phyloP scores from a whole-genome alignment of 169 alveolate genomes.

The Plasmodium ovale region DNA sequence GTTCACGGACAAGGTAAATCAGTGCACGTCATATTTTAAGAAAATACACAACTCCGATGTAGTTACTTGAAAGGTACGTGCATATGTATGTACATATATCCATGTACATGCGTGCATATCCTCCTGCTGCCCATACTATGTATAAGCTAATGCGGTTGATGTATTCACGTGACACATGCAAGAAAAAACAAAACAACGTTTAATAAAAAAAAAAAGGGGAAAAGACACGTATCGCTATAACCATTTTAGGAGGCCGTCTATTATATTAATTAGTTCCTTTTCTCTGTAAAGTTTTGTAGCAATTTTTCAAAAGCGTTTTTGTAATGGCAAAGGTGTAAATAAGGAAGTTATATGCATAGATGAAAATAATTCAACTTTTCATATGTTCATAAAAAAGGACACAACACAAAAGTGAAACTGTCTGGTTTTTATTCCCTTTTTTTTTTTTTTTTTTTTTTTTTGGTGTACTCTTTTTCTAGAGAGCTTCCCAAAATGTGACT shows the following conservation, averaged over 20 bases:
- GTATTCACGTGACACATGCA: background rate
- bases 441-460: too few species aligned
- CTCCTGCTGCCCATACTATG: background rate
- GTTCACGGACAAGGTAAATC: background rate
- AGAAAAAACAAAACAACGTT: background rate
- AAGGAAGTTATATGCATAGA: too few species aligned
- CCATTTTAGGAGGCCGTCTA: constrained; percentile 75
- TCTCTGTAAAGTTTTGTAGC: constrained; percentile 28
- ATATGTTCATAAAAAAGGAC: too few species aligned
- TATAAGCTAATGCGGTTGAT: background rate
- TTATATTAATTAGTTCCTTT: constrained; percentile 52
- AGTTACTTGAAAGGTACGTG: background rate
- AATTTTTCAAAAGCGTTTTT: too few species aligned
- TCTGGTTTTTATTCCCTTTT: too few species aligned
- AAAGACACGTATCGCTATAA: background rate
- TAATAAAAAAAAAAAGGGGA: background rate
- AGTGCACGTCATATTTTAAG: background rate
- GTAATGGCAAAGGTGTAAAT: too few species aligned
- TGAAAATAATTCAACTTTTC: too few species aligned
- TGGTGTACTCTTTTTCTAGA: constrained; percentile 32
- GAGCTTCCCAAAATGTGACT: constrained; percentile 13
- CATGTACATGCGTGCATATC: background rate
- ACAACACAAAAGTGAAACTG: too few species aligned
- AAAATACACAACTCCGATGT: background rate
- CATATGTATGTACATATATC: background rate